Evolutionary conservation across 306 rosid species (phyloP).

Genomic region (Vigna trinervia): DNA sequence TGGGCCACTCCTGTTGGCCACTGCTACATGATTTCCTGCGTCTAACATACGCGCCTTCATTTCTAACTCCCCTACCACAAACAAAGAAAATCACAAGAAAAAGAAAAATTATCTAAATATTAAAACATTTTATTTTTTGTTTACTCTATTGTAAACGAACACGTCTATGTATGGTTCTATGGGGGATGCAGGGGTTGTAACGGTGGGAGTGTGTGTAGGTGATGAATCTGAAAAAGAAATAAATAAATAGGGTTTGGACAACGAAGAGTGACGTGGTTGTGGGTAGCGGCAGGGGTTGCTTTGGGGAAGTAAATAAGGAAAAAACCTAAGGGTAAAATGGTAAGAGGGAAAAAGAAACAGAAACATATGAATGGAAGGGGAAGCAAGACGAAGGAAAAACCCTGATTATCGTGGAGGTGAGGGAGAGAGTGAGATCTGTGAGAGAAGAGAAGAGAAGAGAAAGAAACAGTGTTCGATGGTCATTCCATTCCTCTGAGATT

Average conservation of each 20-base stretch:
- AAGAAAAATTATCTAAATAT: no score
- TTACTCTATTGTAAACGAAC: no score
- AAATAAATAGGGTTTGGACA: constrained; percentile 39
- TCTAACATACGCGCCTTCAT: neutral
- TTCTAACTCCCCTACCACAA: no score
- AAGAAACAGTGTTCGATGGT: neutral
- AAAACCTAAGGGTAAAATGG: constrained; percentile 51
- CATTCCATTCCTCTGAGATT: neutral
- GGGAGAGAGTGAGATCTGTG: neutral
- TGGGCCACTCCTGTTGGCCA: constrained; percentile 47
- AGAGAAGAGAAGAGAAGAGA: no score
- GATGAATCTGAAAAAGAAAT: neutral
- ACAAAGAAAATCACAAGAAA: no score
- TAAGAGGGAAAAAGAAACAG: neutral
- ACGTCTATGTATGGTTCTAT: no score
- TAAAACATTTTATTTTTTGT: no score
- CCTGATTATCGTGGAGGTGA: constrained; percentile 69
- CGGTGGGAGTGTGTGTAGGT: constrained; percentile 17
- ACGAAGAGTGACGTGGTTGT: constrained; percentile 48
- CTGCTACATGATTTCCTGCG: constrained; percentile 29
- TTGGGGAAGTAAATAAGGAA: constrained; percentile 45
- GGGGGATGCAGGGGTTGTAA: neutral
- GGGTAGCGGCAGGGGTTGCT: constrained; percentile 39
- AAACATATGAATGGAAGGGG: constrained; percentile 60
- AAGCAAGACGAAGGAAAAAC: constrained; percentile 55